These are phyloP conservation scores for Ascochyta viciae-villosae DNA, from an alignment of 2,329 filamentous ascomycete species.

Conservation along the genomic window DNA sequence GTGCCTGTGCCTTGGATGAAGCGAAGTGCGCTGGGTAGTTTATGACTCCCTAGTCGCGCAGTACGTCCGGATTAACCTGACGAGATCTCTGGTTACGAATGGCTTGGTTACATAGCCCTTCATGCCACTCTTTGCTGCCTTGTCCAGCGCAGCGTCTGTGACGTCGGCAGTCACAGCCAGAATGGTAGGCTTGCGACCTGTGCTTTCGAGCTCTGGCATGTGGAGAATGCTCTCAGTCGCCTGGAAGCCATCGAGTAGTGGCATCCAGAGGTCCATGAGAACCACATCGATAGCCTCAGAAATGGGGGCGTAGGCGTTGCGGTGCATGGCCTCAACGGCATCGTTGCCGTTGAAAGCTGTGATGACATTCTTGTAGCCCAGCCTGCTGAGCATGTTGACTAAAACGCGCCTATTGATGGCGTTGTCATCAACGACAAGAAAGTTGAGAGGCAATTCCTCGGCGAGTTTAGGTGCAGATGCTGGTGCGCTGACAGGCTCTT, in stretches of 20 bases:
- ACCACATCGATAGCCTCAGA: conserved; percentile 64
- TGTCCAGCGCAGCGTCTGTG: conserved; percentile 67
- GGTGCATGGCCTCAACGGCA: conserved; percentile 67
- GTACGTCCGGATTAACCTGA: conserved; percentile 63
- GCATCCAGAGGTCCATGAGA: conserved; percentile 81
- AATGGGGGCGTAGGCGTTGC: conserved; percentile 36
- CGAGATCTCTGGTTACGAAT: conserved; percentile 68
- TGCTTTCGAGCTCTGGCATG: conserved; percentile 52
- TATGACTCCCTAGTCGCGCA: conserved; percentile 36
- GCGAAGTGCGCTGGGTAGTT: conserved; percentile 1
- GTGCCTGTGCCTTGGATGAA: conserved; percentile 7
- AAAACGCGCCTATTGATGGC: conserved; percentile 73
- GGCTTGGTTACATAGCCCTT: conserved; percentile 74
- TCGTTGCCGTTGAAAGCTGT: conserved; percentile 74
- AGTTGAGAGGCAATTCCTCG: conserved; percentile 68
- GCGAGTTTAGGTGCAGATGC: conserved; percentile 53
- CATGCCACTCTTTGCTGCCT: conserved; percentile 69
- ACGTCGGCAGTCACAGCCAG: conserved; percentile 73
- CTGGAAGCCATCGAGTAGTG: conserved; percentile 74
- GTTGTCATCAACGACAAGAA: conserved; percentile 77
- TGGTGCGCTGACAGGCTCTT: conserved; percentile 34
- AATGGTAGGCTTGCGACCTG: conserved; percentile 51
- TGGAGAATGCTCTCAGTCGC: conserved; percentile 68
- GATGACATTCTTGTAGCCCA: conserved; percentile 69
- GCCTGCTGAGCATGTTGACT: conserved; percentile 69